These are phyloP conservation scores for Comarum palustre DNA, from an alignment of 306 rosid species.

Conservation along the genomic window DNA sequence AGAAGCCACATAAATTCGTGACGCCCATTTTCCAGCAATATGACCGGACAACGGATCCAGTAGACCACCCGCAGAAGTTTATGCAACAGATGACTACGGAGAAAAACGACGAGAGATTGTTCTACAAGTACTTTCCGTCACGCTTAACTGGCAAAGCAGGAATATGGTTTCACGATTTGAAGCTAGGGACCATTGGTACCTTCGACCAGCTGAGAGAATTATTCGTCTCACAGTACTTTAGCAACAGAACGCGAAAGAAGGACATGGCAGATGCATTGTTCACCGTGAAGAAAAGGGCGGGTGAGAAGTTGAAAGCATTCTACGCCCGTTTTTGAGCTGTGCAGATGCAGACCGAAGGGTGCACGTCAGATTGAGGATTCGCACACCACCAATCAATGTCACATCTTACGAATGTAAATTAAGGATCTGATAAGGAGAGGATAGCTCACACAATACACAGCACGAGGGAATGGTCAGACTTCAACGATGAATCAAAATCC, in stretches of 20 bases:
- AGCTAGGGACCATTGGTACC: background rate
- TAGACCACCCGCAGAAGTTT: background rate
- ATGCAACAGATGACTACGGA: background rate
- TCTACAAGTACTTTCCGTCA: background rate
- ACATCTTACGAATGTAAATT: background rate
- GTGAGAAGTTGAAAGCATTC: background rate
- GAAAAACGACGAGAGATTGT: background rate
- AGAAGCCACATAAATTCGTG: background rate
- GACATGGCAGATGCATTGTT: background rate
- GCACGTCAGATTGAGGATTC: background rate
- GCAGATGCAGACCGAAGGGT: background rate
- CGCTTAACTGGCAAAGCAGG: background rate
- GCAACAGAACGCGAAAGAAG: background rate
- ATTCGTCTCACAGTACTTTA: background rate
- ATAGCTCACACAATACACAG: background rate
- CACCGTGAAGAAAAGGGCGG: background rate
- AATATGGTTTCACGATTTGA: background rate
- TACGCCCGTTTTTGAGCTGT: background rate
- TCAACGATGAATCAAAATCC: background rate
- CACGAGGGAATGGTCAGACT: rapidly evolving
- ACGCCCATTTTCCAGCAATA: background rate
- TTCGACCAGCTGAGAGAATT: background rate
- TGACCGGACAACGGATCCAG: background rate
- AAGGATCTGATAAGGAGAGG: background rate
- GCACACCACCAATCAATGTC: background rate